phyloP scores from a whole-genome alignment of 2,329 filamentous ascomycete genomes.

The Colletotrichum nymphaeae region DNA sequence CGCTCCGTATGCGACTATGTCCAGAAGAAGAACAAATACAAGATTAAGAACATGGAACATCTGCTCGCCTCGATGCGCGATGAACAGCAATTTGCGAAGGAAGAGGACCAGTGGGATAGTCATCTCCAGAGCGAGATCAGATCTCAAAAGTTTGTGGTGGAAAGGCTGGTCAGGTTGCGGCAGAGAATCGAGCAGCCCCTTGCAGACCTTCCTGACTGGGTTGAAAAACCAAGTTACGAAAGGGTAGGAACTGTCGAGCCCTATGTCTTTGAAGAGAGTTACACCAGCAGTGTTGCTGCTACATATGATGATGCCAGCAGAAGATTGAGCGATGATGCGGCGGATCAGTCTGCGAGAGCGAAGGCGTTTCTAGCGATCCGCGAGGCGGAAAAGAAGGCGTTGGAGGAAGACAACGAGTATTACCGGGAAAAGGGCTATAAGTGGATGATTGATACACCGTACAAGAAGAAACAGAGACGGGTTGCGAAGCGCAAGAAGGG shows the following conservation, averaged over 20 bases:
- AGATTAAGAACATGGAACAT: slow-evolving; percentile 51
- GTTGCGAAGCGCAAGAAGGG: not conserved
- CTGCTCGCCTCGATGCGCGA: slow-evolving; percentile 31
- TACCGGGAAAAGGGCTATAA: slow-evolving; percentile 38
- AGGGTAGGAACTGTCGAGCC: not conserved
- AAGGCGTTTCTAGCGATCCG: slow-evolving; percentile 53
- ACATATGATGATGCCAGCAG: slow-evolving; percentile 16
- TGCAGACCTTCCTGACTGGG: not conserved
- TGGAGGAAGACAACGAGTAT: slow-evolving; percentile 42
- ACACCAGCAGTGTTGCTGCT: not conserved
- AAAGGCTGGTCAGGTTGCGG: not conserved
- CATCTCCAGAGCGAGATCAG: slow-evolving; percentile 45
- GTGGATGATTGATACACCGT: slow-evolving; percentile 15
- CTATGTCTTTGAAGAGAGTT: not conserved
- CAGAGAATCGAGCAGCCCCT: not conserved
- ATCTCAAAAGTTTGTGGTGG: not conserved
- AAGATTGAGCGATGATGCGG: slow-evolving; percentile 45
- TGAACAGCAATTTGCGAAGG: slow-evolving; percentile 48
- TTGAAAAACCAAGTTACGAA: not conserved
- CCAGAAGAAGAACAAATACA: slow-evolving; percentile 62
- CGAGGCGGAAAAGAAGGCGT: slow-evolving; percentile 50
- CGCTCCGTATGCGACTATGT: slow-evolving; percentile 63
- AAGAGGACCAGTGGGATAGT: slow-evolving; percentile 63
- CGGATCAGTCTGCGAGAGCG: slow-evolving; percentile 54
- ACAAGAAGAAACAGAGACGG: slow-evolving; percentile 13